Conservation (phyloP, 2,329 filamentous ascomycete species). For the Hyphodiscus sp. region DNA sequence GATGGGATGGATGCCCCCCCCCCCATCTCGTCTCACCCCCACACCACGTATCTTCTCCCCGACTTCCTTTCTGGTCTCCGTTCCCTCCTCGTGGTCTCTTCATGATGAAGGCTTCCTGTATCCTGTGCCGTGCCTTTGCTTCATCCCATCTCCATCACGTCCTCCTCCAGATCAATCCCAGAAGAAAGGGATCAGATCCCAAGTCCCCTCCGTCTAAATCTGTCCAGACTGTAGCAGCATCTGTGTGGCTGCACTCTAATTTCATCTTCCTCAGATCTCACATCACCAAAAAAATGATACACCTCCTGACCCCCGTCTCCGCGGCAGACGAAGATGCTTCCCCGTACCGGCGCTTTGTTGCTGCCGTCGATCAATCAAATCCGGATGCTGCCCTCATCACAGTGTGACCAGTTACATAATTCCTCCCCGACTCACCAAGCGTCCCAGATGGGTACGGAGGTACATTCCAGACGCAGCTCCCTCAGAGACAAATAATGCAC, state of each 20-base stretch:
- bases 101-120: too few relatives aligned
- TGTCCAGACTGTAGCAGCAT: not conserved
- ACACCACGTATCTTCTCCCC: constrained; percentile 2
- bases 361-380: constrained; percentile 5
- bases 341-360: constrained; percentile 7
- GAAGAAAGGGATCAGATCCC: too few relatives aligned
- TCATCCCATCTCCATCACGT: too few relatives aligned
- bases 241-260: not conserved
- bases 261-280: not conserved
- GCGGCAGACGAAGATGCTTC: constrained; percentile 3
- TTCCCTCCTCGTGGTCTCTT: too few relatives aligned
- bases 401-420: constrained; percentile 8
- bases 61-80: not conserved
- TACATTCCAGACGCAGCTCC: not conserved
- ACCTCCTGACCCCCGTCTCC: not conserved
- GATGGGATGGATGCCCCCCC: too few relatives aligned
- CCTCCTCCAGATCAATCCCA: too few relatives aligned
- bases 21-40: constrained; percentile 7
- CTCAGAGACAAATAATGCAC: not conserved
- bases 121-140: too few relatives aligned
- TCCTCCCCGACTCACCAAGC: not conserved
- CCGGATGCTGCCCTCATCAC: not conserved
- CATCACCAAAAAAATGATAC: constrained; percentile 7
- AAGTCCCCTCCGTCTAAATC: not conserved
- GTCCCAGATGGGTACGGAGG: not conserved